These are phyloP conservation scores for Diutina sp. DNA, from an alignment of 1,139 yeast genomes.

Conservation along the genomic window DNA sequence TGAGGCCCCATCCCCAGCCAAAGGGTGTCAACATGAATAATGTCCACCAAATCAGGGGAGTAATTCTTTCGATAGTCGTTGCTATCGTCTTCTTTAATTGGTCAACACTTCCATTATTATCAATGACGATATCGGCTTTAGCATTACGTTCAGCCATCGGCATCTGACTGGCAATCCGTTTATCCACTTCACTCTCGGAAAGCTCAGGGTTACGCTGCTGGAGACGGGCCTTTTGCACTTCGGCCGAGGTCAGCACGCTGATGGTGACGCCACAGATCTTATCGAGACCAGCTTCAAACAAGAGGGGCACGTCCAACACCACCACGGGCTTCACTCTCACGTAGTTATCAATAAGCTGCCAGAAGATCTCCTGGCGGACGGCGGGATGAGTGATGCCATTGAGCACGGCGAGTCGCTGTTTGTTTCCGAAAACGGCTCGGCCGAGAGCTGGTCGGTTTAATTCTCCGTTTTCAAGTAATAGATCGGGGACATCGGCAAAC, in stretches of 20 bases:
- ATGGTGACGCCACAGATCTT: slow-evolving; percentile 59
- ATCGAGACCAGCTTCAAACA: slow-evolving; percentile 72
- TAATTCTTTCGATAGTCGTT: slow-evolving; percentile 25
- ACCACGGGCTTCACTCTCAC: slow-evolving; percentile 37
- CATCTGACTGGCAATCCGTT: slow-evolving; percentile 74
- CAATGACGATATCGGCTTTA: slow-evolving; percentile 51
- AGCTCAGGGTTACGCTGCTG: slow-evolving; percentile 56
- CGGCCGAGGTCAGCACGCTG: slow-evolving; percentile 51
- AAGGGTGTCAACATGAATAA: slow-evolving; percentile 18
- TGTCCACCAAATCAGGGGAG: slow-evolving; percentile 43
- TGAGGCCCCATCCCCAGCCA: not conserved
- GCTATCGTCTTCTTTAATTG: slow-evolving; percentile 38
- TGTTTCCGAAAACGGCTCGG: slow-evolving; percentile 59
- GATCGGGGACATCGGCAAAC: slow-evolving; percentile 45
- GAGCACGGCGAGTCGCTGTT: slow-evolving; percentile 37
- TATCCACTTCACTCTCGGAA: slow-evolving; percentile 49
- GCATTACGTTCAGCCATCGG: slow-evolving; percentile 40
- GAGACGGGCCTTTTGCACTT: slow-evolving; percentile 51
- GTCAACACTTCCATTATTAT: slow-evolving; percentile 43
- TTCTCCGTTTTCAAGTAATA: slow-evolving; percentile 37
- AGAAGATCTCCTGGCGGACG: slow-evolving; percentile 54
- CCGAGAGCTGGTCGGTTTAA: slow-evolving; percentile 72
- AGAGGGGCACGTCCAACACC: slow-evolving; percentile 76
- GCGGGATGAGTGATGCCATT: slow-evolving; percentile 87
- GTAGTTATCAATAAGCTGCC: slow-evolving; percentile 49